Evolutionary conservation across 306 rosid genomes (phyloP).

Genomic region (Astragalus membranaceus): DNA sequence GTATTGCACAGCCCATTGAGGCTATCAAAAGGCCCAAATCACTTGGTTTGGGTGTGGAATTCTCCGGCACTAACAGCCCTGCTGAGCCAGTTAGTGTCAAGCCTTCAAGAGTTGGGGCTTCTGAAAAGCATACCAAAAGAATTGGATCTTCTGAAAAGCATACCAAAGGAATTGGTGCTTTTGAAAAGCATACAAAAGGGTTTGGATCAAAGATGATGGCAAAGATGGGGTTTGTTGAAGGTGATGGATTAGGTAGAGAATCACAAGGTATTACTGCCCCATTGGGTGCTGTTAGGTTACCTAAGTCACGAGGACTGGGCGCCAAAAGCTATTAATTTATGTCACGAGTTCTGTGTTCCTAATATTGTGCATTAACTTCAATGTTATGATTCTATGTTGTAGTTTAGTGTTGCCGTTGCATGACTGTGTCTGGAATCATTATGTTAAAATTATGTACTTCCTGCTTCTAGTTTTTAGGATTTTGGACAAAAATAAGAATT

Average conservation of each 20-base stretch:
- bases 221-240: constrained; percentile 91
- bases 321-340: constrained; percentile 42
- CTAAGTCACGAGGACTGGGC: constrained; percentile 79
- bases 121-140: constrained; percentile 49
- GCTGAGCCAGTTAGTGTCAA: constrained; percentile 23
- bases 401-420: background rate
- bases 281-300: constrained; percentile 54
- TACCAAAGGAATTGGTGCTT: constrained; percentile 73
- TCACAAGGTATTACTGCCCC: constrained; percentile 85
- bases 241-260: constrained; percentile 66
- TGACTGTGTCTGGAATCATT: background rate
- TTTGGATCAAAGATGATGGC: constrained; percentile 96
- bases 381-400: background rate
- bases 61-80: constrained; percentile 30
- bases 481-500: background rate
- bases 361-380: background rate
- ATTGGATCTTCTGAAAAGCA: constrained; percentile 74
- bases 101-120: constrained; percentile 40
- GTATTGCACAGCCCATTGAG: constrained; percentile 71
- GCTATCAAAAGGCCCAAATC: constrained; percentile 81
- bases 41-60: constrained; percentile 83
- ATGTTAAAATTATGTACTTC: background rate
- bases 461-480: background rate
- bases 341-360: background rate
- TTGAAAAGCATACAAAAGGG: constrained; percentile 85